These are phyloP conservation scores for Hymenoscyphus repandus DNA, from an alignment of 2,329 filamentous ascomycete species.

Conservation along the genomic window DNA sequence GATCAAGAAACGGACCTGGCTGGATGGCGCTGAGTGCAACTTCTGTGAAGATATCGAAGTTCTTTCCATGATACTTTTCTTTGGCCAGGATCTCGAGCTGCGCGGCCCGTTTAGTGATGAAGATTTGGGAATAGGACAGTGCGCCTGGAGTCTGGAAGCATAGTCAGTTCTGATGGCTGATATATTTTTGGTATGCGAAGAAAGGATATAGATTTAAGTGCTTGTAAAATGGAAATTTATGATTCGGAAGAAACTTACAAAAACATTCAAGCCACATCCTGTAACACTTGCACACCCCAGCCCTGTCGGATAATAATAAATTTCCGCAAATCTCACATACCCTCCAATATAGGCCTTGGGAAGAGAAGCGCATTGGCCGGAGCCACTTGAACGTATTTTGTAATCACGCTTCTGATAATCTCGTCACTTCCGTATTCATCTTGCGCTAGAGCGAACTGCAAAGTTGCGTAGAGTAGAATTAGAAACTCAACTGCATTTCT, in stretches of 20 bases:
- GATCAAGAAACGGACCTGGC: not conserved
- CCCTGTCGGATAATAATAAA: too few species aligned
- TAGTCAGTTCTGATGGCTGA: not conserved
- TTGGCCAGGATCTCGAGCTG: not conserved
- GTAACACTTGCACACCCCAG: too few species aligned
- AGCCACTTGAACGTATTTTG: too few species aligned
- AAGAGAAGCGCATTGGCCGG: too few species aligned
- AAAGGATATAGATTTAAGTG: too few species aligned
- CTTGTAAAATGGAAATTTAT: too few species aligned
- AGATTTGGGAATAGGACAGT: not conserved
- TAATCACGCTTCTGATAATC: too few species aligned
- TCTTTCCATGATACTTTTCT: not conserved
- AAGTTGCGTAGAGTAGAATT: not conserved
- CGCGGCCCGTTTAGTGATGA: not conserved
- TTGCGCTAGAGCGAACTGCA: too few species aligned
- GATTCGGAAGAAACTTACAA: not conserved
- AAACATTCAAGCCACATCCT: not conserved
- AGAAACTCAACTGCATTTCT: not conserved
- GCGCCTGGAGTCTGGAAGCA: not conserved
- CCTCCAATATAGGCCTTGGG: too few species aligned
- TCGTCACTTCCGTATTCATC: too few species aligned
- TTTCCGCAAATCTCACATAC: too few species aligned
- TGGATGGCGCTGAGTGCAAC: not conserved
- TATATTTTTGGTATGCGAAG: not conserved
- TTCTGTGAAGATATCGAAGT: not conserved